Evolutionary conservation across 257 asterid species (phyloP).

Genomic region (Nicotiana benthamiana): DNA sequence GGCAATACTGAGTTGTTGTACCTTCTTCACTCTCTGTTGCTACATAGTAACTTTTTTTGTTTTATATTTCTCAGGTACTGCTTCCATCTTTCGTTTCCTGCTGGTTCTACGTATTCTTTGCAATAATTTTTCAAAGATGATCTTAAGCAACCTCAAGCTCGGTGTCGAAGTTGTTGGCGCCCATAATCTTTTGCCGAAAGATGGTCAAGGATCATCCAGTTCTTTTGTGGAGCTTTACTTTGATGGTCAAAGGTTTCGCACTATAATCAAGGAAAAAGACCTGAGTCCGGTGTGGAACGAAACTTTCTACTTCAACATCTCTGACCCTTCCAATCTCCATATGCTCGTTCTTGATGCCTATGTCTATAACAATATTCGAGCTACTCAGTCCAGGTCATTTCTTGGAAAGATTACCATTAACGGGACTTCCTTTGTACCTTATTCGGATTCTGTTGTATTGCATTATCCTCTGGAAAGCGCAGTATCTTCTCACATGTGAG

Average conservation of each 20-base stretch:
- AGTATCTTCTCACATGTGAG: slow-evolving; percentile 74
- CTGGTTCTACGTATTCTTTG: slow-evolving; percentile 1
- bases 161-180: slow-evolving; percentile 78
- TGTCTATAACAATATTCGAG: slow-evolving; percentile 46
- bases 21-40: no score
- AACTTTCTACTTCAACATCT: slow-evolving; percentile 69
- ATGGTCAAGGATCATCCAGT: slow-evolving; percentile 87
- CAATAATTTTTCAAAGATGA: slow-evolving; percentile 23
- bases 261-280: slow-evolving; percentile 74
- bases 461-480: slow-evolving; percentile 86
- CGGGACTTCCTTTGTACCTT: slow-evolving; percentile 78
- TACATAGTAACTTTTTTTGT: not conserved
- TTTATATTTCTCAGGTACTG: slow-evolving; percentile 18
- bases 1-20: no score
- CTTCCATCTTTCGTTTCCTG: not conserved
- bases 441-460: slow-evolving; percentile 61
- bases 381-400: slow-evolving; percentile 43
- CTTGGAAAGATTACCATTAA: slow-evolving; percentile 71
- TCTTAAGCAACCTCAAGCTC: slow-evolving; percentile 56
- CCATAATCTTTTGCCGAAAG: slow-evolving; percentile 79
- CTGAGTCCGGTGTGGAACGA: slow-evolving; percentile 84
- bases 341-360: slow-evolving; percentile 49
- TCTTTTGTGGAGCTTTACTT: slow-evolving; percentile 71
- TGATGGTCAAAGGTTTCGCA: slow-evolving; percentile 65
- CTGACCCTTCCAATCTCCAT: slow-evolving; percentile 65